phyloP scores from a whole-genome alignment of 805 yeast species.

The Nakazawaea laoshanensis region DNA sequence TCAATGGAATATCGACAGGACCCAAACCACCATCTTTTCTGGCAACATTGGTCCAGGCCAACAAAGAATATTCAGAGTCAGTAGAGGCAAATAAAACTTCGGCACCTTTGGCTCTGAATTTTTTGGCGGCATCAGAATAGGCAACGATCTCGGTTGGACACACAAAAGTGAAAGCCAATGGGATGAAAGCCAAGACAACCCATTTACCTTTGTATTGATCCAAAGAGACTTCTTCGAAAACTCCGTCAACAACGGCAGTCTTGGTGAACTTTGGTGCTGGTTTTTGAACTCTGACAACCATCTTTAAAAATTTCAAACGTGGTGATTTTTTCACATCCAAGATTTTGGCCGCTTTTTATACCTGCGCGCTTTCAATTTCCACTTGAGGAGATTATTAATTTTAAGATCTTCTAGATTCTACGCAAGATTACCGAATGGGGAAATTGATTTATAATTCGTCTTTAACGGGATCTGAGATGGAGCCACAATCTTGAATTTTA shows the following conservation, averaged over 20 bases:
- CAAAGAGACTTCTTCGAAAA: conserved; percentile 88
- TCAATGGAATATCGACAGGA: conserved; percentile 84
- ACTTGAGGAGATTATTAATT: too few relatives aligned
- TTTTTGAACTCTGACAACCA: conserved; percentile 88
- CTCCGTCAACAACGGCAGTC: conserved; percentile 96
- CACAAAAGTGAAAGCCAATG: conserved; percentile 98
- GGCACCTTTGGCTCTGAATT: conserved; percentile 79
- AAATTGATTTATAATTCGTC: conserved; percentile 27
- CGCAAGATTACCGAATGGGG: too few relatives aligned
- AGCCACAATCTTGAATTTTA: conserved; percentile 62
- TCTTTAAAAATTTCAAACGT: conserved; percentile 24
- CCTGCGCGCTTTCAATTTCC: neutral
- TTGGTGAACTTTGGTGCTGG: conserved; percentile 96
- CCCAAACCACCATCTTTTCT: conserved; percentile 99
- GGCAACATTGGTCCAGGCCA: conserved; percentile 97
- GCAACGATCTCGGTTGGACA: conserved; percentile 99
- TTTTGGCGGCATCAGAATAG: conserved; percentile 90
- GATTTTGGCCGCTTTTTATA: neutral
- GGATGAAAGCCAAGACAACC: conserved; percentile 95
- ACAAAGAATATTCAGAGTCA: conserved; percentile 94
- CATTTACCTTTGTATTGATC: conserved; percentile 97
- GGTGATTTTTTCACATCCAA: neutral
- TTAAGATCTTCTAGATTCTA: too few relatives aligned
- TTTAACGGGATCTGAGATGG: conserved; percentile 15
- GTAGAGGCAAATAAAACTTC: conserved; percentile 94